Evolutionary conservation across 176 grass and related monocot species (phyloP), one percentile per base, ranked within the genome.

Genomic region (Oryza meyeriana): DNA sequence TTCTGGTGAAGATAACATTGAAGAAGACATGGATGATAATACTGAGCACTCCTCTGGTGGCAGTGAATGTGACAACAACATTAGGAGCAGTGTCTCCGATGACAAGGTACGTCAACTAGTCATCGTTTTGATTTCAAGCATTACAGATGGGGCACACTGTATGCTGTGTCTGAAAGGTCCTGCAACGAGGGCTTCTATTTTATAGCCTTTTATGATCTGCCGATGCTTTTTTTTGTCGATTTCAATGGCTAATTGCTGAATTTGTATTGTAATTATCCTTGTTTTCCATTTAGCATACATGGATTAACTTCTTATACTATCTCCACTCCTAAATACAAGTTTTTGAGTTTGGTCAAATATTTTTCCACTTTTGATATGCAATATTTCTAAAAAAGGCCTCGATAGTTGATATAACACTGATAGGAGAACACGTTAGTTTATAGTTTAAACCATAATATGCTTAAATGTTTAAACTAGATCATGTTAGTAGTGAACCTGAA

Each of bases 21-120:
- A 94, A 77, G 85, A 82, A 75, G 91, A 91, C 22, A 42, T 85
- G 52, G 91, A 91, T 84, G 87, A 81, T 75, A 71, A 90, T 72
- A 72, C 78, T 58, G 81, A 81, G 67, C 80, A 70, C 67, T 89
- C 79, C 30, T 83, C 77, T 65, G 81, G 89, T 44, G 86, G 45
- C 81, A 90, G 85, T 83, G 88, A 84, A 87, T 76, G 57, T 87
- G 81, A 85, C 61, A 79, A 59, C 22, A 70, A 91, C 24, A 79
- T 77, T 76, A 88, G 57, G 34, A 79, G 62, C 48, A 34, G 79
- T 83, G 70, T 65, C 50, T 75, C 86, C 36, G 76, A 85, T 88
- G 79, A 91, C 52, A 91, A 87, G 91, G 92, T 98, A 92, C 27
- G 61, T 80, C 28, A 87, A 70, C 38, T 79, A 72, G 72, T 40